Percentiles rank a stretch among this genome's conserved stretches.
phyloP scores from a whole-genome alignment of 169 alveolate species.

The Eimeria tenella region DNA sequence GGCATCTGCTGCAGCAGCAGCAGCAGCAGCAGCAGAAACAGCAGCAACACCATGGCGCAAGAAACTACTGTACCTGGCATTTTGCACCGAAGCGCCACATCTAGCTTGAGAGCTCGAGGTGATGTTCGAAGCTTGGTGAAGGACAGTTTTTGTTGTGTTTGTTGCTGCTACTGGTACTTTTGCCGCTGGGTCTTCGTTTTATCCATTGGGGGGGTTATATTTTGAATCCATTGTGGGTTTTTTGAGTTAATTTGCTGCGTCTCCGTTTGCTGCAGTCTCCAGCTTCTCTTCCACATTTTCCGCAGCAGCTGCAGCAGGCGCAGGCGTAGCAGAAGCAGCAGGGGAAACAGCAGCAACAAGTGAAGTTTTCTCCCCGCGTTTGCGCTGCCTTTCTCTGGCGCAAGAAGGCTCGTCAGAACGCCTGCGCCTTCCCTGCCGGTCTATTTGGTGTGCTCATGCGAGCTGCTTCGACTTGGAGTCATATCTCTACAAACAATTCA shows the following conservation, averaged over 20 bases:
- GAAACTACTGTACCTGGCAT: background rate
- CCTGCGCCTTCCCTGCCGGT: background rate
- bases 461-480: background rate
- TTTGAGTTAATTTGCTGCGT: no score
- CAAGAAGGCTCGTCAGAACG: background rate
- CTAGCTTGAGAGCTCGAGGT: background rate
- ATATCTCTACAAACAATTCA: no score
- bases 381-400: background rate
- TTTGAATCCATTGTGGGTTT: no score
- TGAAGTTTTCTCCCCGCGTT: background rate
- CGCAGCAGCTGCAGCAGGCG: background rate
- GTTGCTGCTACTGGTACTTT: background rate
- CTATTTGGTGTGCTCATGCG: background rate
- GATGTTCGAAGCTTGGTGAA: background rate
- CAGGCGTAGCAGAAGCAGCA: background rate
- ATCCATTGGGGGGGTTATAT: background rate
- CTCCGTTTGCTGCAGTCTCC: no score
- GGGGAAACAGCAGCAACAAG: background rate
- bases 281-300: no score
- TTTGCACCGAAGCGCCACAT: background rate
- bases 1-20: background rate
- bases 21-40: background rate
- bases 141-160: background rate
- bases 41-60: background rate
- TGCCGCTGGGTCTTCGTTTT: background rate